Percentiles rank a stretch among this genome's conserved stretches.
Conservation (phyloP, 768 basidiomycete genomes). For the Pluteus cervinus region DNA sequence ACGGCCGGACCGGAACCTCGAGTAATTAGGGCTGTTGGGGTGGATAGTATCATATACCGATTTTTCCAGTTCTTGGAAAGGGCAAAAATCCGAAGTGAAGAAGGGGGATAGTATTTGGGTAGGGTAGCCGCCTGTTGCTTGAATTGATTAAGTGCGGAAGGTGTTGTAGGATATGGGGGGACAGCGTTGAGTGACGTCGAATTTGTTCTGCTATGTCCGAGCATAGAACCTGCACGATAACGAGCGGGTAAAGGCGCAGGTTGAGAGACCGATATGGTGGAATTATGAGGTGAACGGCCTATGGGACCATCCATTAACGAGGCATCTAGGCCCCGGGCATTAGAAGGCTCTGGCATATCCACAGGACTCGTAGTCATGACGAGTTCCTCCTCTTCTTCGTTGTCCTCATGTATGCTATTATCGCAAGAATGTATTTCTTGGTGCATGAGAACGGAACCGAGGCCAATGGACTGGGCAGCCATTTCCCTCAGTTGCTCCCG, state of each 20-base stretch:
- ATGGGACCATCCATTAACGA: constrained; percentile 1
- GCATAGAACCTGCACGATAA: constrained; percentile 32
- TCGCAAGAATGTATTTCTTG: constrained; percentile 28
- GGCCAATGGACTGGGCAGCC: constrained; percentile 72
- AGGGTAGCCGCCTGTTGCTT: constrained; percentile 45
- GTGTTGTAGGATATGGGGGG: constrained; percentile 61
- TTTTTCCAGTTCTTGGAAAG: constrained; percentile 69
- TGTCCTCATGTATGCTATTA: constrained; percentile 30
- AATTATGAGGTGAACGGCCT: constrained; percentile 25
- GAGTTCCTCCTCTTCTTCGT: constrained; percentile 25
- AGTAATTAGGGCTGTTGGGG: constrained; percentile 34
- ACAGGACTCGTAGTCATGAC: constrained; percentile 7
- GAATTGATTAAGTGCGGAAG: constrained; percentile 44
- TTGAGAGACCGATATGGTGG: constrained; percentile 25
- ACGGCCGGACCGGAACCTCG: constrained; percentile 30
- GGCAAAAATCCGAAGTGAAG: constrained; percentile 66
- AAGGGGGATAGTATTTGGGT: constrained; percentile 65
- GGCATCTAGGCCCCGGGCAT: constrained; percentile 5
- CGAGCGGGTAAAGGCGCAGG: constrained; percentile 20
- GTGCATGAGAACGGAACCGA: constrained; percentile 48
- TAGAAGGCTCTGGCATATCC: constrained; percentile 7
- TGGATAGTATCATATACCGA: constrained; percentile 55
- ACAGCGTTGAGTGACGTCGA: constrained; percentile 31
- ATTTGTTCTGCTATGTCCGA: constrained; percentile 30
- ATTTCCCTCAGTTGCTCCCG: constrained; percentile 68